Conservation (phyloP, 2,329 filamentous ascomycete species). For the Leptographium lundbergii region DNA sequence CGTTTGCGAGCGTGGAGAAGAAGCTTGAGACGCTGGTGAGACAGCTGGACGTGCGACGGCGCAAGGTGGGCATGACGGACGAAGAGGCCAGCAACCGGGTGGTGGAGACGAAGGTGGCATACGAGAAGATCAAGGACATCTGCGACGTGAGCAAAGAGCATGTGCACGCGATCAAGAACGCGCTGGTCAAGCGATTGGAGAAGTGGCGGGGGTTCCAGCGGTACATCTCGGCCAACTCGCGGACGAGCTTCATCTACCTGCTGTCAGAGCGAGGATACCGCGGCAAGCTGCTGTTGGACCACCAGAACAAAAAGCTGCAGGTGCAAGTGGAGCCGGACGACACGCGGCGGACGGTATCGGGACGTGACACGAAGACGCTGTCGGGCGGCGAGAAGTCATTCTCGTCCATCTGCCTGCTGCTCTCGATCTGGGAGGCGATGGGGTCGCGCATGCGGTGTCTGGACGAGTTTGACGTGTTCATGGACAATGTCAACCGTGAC, state of each 20-base stretch:
- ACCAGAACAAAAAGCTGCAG: conserved; percentile 59
- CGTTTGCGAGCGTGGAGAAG: conserved; percentile 38
- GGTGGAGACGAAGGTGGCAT: conserved; percentile 23
- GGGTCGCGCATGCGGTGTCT: conserved; percentile 87
- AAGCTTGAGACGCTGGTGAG: conserved; percentile 42
- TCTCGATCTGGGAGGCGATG: conserved; percentile 97
- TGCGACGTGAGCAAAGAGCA: conserved; percentile 31
- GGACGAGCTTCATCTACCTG: conserved; percentile 76
- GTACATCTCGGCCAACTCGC: conserved; percentile 73
- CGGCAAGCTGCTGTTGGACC: conserved; percentile 68
- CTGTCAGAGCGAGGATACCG: conserved; percentile 83
- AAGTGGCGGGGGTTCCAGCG: conserved; percentile 75
- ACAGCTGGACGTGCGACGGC: conserved; percentile 45
- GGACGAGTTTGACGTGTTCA: conserved; percentile 98
- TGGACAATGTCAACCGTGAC: conserved; percentile 92
- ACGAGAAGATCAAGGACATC: conserved; percentile 28
- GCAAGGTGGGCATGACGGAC: conserved; percentile 48
- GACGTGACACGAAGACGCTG: conserved; percentile 72
- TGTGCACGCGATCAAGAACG: conserved; percentile 33
- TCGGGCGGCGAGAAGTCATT: conserved; percentile 98
- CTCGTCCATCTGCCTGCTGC: conserved; percentile 84
- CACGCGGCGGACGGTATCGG: conserved; percentile 55
- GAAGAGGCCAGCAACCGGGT: conserved; percentile 47
- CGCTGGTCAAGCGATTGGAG: conserved; percentile 55
- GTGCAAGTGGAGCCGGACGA: conserved; percentile 62